phyloP scores from a whole-genome alignment of 495 filamentous ascomycete genomes.

The Aspergillus sclerotioniger region DNA sequence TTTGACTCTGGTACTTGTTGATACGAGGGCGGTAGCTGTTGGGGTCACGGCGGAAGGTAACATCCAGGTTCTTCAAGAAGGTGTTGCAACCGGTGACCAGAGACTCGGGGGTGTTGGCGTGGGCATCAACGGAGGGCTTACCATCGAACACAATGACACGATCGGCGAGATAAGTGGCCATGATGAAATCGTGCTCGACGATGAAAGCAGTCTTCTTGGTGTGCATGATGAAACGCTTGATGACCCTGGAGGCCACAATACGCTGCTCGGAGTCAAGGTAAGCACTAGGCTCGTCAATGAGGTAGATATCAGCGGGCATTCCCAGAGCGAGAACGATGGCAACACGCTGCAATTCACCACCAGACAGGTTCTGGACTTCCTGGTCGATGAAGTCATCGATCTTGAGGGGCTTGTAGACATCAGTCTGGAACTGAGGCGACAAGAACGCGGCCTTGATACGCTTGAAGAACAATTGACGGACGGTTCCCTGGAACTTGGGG shows the following conservation, averaged over 20 bases:
- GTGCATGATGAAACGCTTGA: slow-evolving; percentile 99
- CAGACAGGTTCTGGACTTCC: slow-evolving; percentile 97
- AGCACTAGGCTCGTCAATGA: slow-evolving; percentile 93
- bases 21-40: slow-evolving; percentile 95
- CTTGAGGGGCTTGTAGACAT: slow-evolving; percentile 97
- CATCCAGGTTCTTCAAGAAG: slow-evolving; percentile 92
- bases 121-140: slow-evolving; percentile 80
- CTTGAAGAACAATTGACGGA: slow-evolving; percentile 92
- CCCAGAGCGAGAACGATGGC: slow-evolving; percentile 95
- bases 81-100: slow-evolving; percentile 94
- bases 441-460: slow-evolving; percentile 96
- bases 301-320: slow-evolving; percentile 94
- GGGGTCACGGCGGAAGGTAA: slow-evolving; percentile 97
- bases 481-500: slow-evolving; percentile 94
- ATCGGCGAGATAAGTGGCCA: slow-evolving; percentile 96
- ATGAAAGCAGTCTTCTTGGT: slow-evolving; percentile 99
- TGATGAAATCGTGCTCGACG: slow-evolving; percentile 99
- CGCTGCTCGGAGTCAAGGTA: slow-evolving; percentile 98
- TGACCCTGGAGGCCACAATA: slow-evolving; percentile 94
- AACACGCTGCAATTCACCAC: slow-evolving; percentile 98
- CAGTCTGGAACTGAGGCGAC: slow-evolving; percentile 96
- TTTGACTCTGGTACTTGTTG: slow-evolving; percentile 93
- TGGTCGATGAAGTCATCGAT: slow-evolving; percentile 99
- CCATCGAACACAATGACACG: slow-evolving; percentile 98
- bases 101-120: slow-evolving; percentile 85